A percentile compares a stretch with the other conserved stretches of the same genome.
phyloP scores from a whole-genome alignment of 371 early-diverging fungal genomes.

The Mucor circinelloides region DNA sequence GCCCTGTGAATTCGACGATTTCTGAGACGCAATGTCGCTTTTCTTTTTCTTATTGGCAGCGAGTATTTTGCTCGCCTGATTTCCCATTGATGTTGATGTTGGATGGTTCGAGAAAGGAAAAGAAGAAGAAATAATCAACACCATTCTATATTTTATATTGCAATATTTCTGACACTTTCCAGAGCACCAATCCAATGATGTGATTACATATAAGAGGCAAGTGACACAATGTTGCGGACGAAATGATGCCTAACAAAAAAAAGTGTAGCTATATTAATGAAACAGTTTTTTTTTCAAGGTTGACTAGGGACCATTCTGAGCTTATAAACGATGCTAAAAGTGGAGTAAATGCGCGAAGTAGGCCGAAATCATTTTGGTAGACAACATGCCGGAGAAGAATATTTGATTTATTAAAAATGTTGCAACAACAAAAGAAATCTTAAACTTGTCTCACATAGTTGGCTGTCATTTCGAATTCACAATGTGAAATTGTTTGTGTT shows the following conservation, averaged over 20 bases:
- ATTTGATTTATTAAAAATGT: neutral
- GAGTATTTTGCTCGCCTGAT: slow-evolving; percentile 41
- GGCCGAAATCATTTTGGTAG: neutral
- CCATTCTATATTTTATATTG: neutral
- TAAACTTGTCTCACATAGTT: slow-evolving; percentile 8
- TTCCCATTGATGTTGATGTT: slow-evolving; percentile 33
- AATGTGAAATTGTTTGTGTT: neutral
- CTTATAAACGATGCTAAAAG: neutral
- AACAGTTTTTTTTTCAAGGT: neutral
- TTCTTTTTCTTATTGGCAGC: slow-evolving; percentile 13
- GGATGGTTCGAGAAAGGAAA: neutral
- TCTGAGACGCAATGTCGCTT: slow-evolving; percentile 12
- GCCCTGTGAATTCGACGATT: slow-evolving; percentile 36
- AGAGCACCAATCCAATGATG: slow-evolving; percentile 6
- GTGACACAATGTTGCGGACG: neutral
- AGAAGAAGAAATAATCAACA: neutral
- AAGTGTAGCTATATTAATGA: neutral
- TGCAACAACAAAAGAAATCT: neutral
- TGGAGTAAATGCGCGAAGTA: neutral
- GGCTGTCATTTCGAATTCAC: slow-evolving; percentile 1
- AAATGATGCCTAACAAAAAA: neutral
- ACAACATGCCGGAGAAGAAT: neutral
- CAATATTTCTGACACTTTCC: neutral
- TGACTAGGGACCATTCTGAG: neutral
- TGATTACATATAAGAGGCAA: slow-evolving; percentile 1